These are phyloP conservation scores for Nemania sp. DNA, from an alignment of 2,329 filamentous ascomycete genomes.

Conservation along the genomic window DNA sequence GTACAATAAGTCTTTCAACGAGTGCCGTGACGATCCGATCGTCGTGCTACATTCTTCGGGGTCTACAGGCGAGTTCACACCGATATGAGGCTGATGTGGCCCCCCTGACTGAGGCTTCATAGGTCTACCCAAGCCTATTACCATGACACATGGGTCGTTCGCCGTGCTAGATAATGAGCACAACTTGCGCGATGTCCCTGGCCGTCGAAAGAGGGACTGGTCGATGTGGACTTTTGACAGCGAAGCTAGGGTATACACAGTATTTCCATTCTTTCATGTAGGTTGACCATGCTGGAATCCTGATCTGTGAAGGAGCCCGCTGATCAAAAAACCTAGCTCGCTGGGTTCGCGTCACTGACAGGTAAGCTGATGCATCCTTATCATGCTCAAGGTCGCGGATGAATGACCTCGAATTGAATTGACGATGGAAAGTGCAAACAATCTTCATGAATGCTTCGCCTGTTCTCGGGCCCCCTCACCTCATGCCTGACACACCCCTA, in stretches of 20 bases:
- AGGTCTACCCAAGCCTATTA: slow-evolving; percentile 30
- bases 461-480: slow-evolving; percentile 28
- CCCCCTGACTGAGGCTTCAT: too few relatives aligned
- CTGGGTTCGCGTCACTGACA: slow-evolving; percentile 21
- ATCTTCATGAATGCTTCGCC: slow-evolving; percentile 24
- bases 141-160: slow-evolving; percentile 29
- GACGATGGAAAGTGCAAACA: slow-evolving; percentile 26
- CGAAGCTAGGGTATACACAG: slow-evolving; percentile 25
- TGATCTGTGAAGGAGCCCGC: not conserved
- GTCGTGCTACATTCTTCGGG: slow-evolving; percentile 34
- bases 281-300: not conserved
- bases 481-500: slow-evolving; percentile 25
- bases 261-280: slow-evolving; percentile 33
- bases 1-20: slow-evolving; percentile 28
- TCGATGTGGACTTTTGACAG: slow-evolving; percentile 27
- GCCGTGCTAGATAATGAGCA: slow-evolving; percentile 23
- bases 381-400: not conserved
- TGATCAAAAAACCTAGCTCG: slow-evolving; percentile 17
- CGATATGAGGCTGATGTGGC: not conserved
- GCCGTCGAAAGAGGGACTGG: slow-evolving; percentile 25
- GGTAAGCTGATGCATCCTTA: not conserved
- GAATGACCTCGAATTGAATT: too few relatives aligned
- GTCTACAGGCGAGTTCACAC: slow-evolving; percentile 28
- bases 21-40: slow-evolving; percentile 28
- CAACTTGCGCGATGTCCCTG: slow-evolving; percentile 21